Conservation (phyloP, 139 green algal genomes). For the Diplosphaera chodatii region DNA sequence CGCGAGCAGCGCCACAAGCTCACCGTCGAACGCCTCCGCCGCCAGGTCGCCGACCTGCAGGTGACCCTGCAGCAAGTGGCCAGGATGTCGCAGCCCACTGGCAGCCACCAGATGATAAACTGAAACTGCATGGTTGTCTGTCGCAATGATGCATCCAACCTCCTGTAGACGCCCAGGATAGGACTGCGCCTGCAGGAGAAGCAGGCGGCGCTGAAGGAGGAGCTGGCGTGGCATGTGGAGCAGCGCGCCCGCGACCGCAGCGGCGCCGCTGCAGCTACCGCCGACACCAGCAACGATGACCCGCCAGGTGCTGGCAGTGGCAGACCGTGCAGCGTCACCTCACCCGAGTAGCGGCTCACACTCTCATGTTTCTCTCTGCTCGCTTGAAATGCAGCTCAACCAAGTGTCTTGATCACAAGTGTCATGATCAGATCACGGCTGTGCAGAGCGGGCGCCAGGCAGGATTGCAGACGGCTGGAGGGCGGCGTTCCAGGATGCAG, state of each 20-base stretch:
- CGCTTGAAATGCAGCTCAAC: neutral
- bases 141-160: neutral
- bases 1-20: conserved; percentile 68
- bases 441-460: neutral
- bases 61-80: too few relatives aligned
- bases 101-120: too few relatives aligned
- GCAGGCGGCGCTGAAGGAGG: conserved; percentile 60
- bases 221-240: conserved; percentile 65
- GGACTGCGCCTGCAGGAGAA: conserved; percentile 32
- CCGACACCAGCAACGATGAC: neutral
- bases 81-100: too few relatives aligned
- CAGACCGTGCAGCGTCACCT: too few relatives aligned
- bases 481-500: neutral
- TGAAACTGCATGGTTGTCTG: neutral
- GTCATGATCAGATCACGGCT: too few relatives aligned
- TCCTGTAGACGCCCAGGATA: too few relatives aligned
- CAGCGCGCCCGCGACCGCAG: conserved; percentile 22
- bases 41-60: conserved; percentile 71
- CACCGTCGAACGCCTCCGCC: conserved; percentile 69
- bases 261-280: neutral
- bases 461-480: neutral
- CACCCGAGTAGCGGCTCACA: too few relatives aligned
- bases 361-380: neutral
- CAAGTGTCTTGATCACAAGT: too few relatives aligned
- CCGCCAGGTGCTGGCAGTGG: neutral